Percentiles rank a stretch among this genome's conserved stretches.
phyloP scores from a whole-genome alignment of 176 grass and related monocot genomes.

The Oryza glumipatula region DNA sequence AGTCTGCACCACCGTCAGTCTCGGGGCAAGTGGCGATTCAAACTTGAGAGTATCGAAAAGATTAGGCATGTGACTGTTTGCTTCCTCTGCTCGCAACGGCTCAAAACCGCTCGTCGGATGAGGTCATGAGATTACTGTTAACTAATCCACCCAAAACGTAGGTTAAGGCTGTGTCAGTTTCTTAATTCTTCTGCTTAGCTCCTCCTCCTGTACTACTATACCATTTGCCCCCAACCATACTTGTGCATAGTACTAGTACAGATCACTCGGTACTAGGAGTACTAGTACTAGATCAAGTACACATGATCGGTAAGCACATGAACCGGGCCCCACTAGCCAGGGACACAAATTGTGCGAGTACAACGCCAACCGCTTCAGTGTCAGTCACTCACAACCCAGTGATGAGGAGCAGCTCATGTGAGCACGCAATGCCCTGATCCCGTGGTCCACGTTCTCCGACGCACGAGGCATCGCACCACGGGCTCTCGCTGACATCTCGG shows the following conservation, averaged over 20 bases:
- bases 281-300: not conserved
- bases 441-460: not conserved
- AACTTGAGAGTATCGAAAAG: slow-evolving; percentile 2
- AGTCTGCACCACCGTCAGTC: not conserved
- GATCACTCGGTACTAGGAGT: not conserved
- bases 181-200: slow-evolving; percentile 44
- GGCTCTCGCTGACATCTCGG: not conserved
- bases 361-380: slow-evolving; percentile 19
- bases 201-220: slow-evolving; percentile 2
- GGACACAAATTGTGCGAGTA: not conserved
- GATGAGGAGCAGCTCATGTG: slow-evolving; percentile 22
- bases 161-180: slow-evolving; percentile 26
- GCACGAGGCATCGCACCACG: not conserved
- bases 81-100: not conserved
- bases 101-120: not conserved
- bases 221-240: not conserved
- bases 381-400: slow-evolving; percentile 9
- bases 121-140: not conserved
- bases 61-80: not conserved
- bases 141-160: slow-evolving; percentile 5
- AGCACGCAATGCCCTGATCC: slow-evolving; percentile 17
- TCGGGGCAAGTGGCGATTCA: slow-evolving; percentile 6
- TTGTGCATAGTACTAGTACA: not conserved
- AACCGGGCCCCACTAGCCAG: not conserved
- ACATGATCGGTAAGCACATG: not conserved